Conservation (phyloP, 495 filamentous ascomycete genomes). For the Hypoxylon intermedium region DNA sequence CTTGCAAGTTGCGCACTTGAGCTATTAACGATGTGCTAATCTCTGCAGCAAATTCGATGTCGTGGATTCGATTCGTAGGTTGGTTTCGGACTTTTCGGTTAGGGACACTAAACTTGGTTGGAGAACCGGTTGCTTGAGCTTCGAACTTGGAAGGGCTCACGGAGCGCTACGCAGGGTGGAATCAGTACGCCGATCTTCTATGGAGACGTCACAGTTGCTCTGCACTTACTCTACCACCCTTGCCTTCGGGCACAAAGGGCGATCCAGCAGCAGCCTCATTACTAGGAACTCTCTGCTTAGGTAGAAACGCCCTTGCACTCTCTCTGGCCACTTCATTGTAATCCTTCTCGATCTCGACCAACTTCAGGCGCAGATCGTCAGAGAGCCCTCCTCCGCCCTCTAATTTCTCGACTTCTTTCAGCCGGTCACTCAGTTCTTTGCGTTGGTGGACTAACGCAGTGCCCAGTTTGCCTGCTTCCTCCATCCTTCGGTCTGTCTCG, state of each 20-base stretch:
- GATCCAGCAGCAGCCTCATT: conserved; percentile 68
- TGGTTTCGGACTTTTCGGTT: conserved; percentile 89
- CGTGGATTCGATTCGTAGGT: conserved; percentile 80
- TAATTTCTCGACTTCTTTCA: conserved; percentile 83
- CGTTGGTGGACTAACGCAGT: conserved; percentile 85
- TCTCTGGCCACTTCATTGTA: conserved; percentile 95
- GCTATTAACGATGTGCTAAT: conserved; percentile 89
- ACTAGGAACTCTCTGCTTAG: conserved; percentile 77
- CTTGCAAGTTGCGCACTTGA: conserved; percentile 88
- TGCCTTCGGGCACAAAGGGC: conserved; percentile 64
- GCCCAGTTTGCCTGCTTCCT: conserved; percentile 88
- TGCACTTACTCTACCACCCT: conserved; percentile 59
- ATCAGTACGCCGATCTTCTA: conserved; percentile 21
- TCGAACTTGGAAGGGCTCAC: conserved; percentile 81
- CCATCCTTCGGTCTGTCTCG: conserved; percentile 88
- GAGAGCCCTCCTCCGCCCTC: conserved; percentile 82
- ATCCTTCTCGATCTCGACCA: conserved; percentile 88
- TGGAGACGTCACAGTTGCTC: background rate
- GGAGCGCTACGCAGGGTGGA: conserved; percentile 61
- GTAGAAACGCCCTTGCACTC: conserved; percentile 85
- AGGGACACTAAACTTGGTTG: conserved; percentile 86
- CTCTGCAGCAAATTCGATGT: conserved; percentile 95
- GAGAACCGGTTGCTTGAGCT: conserved; percentile 82
- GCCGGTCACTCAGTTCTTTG: conserved; percentile 75
- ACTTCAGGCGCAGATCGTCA: conserved; percentile 80